Evolutionary conservation across 2,329 filamentous ascomycete genomes (phyloP).

Genomic region (Xylaria sp.): DNA sequence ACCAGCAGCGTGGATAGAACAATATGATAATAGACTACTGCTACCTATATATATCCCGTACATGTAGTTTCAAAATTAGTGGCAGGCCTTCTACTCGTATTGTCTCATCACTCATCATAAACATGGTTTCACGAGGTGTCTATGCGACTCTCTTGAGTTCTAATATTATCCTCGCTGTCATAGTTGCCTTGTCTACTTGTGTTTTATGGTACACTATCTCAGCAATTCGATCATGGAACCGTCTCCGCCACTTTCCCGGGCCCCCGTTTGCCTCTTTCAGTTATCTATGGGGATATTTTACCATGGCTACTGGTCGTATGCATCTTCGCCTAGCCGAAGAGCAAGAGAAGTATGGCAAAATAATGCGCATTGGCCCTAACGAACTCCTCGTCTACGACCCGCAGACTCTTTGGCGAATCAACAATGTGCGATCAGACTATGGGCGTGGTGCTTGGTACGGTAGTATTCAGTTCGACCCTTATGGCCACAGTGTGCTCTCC

Average conservation of each 20-base stretch:
- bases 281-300: conserved; percentile 45
- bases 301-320: conserved; percentile 39
- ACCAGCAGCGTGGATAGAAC: not conserved
- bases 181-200: conserved; percentile 19
- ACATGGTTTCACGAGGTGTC: conserved; percentile 15
- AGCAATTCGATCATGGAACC: conserved; percentile 41
- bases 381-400: conserved; percentile 45
- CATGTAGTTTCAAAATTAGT: conserved; percentile 3
- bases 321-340: conserved; percentile 38
- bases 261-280: conserved; percentile 45
- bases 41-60: not conserved
- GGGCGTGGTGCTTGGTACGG: conserved; percentile 45
- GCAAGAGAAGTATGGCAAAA: conserved; percentile 45
- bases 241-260: conserved; percentile 46
- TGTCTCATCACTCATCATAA: not conserved
- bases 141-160: not conserved
- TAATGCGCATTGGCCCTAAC: conserved; percentile 48
- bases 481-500: conserved; percentile 44
- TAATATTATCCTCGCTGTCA: not conserved
- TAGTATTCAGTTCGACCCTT: conserved; percentile 45
- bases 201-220: conserved; percentile 37
- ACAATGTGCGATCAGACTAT: conserved; percentile 46
- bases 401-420: conserved; percentile 45
- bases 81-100: not conserved
- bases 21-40: conserved; percentile 6